Base-by-base conservation (phyloP, 768 basidiomycete genomes). In the Tricholoma sp. region DNA sequence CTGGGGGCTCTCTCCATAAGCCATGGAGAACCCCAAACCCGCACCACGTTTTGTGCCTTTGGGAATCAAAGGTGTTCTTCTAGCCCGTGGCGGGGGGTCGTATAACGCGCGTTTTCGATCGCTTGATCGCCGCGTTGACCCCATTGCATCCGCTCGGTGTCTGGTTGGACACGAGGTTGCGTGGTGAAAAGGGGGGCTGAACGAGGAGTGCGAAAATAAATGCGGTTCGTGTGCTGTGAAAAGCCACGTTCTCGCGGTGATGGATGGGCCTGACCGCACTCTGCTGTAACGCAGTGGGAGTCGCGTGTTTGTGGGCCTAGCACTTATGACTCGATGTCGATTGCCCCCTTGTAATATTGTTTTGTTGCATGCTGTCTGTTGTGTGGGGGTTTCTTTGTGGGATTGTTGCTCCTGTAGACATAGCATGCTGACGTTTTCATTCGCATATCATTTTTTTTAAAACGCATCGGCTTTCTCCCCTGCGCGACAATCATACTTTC, bases 171-270 rank as follows among this genome's bases (percentile, higher is more conserved):
- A 85, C 87, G 85, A 78, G 82, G 87, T 75, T 80, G 85, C 79
- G 89, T 75, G 91, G 91, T 93, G 91, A 93, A 93, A 93, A 86
- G 91, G 91, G 89, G 90, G 89, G 89, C 89, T 84, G 91, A 92
- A 89, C 89, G 91, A 91, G 89, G 84, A 90, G 89, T 88, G 89
- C 84, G 84, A 84, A 85, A 81, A 82, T 74, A 66, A 66, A 72
- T 69, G 67, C 64, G 60, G 65, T 62, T 52, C 65, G 66, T 69
- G 68, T 61, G 64, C 69, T 65, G 66, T 71, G 58, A 69, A 64
- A 67, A 45, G 66, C 67, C 65, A 64, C 61, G 70, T 62, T 57
- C 55, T 56, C 72, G 70, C 67, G 54, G 61, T 67, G 74, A 73
- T 76, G 78, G 81, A 73, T 74, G 66, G 76, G 74, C 72, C 75